A percentile compares a stretch with the other conserved stretches of the same genome.
Conservation (phyloP, 148 eudicot genomes). For the Selenicereus undatus region DNA sequence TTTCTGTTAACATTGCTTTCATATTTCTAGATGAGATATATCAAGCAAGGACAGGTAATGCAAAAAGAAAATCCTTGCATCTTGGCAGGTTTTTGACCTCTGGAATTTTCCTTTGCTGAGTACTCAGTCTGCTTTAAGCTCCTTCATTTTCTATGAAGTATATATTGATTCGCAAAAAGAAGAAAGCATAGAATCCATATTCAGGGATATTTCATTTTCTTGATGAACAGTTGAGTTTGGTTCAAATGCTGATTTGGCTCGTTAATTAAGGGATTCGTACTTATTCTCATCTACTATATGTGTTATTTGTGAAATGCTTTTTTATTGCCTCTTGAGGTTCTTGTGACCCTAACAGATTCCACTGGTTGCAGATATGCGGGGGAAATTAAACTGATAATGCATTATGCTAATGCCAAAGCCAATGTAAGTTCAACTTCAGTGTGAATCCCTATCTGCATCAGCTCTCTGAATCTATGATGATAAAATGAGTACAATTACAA, state of each 20-base stretch:
- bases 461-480: background rate
- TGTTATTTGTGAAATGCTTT: background rate
- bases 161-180: too few relatives aligned
- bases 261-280: too few relatives aligned
- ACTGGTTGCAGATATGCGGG: constrained; percentile 65
- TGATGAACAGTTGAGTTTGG: background rate
- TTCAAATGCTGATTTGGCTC: background rate
- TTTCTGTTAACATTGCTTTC: too few relatives aligned
- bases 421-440: constrained; percentile 28
- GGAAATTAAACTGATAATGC: constrained; percentile 85
- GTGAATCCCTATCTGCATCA: background rate
- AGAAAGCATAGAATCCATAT: too few relatives aligned
- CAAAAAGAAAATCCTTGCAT: too few relatives aligned
- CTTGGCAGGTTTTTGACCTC: background rate
- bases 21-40: too few relatives aligned
- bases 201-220: background rate
- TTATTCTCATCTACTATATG: background rate
- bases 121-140: background rate
- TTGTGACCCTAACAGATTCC: background rate
- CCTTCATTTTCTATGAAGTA: too few relatives aligned
- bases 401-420: constrained; percentile 57
- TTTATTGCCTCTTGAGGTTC: background rate
- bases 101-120: background rate
- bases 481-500: background rate
- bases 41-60: too few relatives aligned